Evolutionary conservation across 257 asterid species (phyloP).

Genomic region (Penstemon eatonii): DNA sequence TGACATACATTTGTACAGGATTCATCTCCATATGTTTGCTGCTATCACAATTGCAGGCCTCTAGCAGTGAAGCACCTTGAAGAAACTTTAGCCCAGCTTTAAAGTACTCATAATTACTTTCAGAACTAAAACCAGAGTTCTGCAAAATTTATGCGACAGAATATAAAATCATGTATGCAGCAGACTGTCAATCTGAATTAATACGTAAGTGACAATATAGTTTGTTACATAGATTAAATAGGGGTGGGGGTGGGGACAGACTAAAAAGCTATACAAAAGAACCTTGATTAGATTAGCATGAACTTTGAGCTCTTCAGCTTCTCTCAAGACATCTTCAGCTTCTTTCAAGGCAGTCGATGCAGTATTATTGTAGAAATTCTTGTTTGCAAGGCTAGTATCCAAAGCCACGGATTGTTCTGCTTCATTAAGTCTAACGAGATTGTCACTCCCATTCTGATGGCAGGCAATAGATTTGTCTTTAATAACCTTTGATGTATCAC

Average conservation of each 20-base stretch:
- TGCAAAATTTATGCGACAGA: constrained; percentile 40
- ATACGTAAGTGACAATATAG: neutral
- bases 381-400: constrained; percentile 38
- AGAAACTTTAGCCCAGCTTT: constrained; percentile 84
- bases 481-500: constrained; percentile 41
- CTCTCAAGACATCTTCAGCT: constrained; percentile 66
- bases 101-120: constrained; percentile 72
- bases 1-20: constrained; percentile 60
- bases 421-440: constrained; percentile 29
- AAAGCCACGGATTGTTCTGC: constrained; percentile 37
- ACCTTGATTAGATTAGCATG: constrained; percentile 81
- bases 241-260: neutral
- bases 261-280: neutral
- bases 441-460: constrained; percentile 37
- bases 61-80: constrained; percentile 80
- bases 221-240: neutral
- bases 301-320: constrained; percentile 75
- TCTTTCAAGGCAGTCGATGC: constrained; percentile 48
- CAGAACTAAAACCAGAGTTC: constrained; percentile 72
- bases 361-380: constrained; percentile 41
- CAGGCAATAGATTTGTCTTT: constrained; percentile 37
- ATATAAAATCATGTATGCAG: no score
- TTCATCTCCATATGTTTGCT: constrained; percentile 57
- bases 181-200: constrained; percentile 13
- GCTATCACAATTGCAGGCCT: constrained; percentile 52